These are phyloP conservation scores for Phytophthora meadii DNA, from an alignment of 352 stramenopile genomes.

Conservation along the genomic window DNA sequence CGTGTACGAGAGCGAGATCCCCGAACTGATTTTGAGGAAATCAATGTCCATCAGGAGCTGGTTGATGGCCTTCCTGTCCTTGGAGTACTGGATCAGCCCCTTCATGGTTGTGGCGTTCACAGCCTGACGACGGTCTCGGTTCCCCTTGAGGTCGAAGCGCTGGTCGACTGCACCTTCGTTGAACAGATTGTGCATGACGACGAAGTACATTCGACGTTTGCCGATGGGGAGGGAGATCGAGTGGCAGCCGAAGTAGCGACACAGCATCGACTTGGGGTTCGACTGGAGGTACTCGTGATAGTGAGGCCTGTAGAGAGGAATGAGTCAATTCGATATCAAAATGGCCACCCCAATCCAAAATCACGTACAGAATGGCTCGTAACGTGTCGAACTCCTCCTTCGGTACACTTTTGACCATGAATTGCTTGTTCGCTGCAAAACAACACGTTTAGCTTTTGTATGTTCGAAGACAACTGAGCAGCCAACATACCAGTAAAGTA, in stretches of 20 bases:
- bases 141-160: slow-evolving; percentile 86
- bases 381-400: slow-evolving; percentile 88
- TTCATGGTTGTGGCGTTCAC: slow-evolving; percentile 69
- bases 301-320: slow-evolving; percentile 51
- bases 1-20: slow-evolving; percentile 58
- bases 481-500: slow-evolving; percentile 73
- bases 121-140: slow-evolving; percentile 76
- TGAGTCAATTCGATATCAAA: neutral
- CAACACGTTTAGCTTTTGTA: slow-evolving; percentile 14
- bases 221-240: slow-evolving; percentile 87
- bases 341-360: too few species aligned
- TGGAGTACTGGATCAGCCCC: slow-evolving; percentile 68
- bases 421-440: slow-evolving; percentile 78
- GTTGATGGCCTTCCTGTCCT: slow-evolving; percentile 59
- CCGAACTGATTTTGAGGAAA: slow-evolving; percentile 77
- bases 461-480: neutral
- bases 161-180: slow-evolving; percentile 81
- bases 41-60: slow-evolving; percentile 90
- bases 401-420: slow-evolving; percentile 90
- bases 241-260: slow-evolving; percentile 86
- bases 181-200: slow-evolving; percentile 91
- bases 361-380: slow-evolving; percentile 72
- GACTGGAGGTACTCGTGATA: slow-evolving; percentile 84
- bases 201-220: slow-evolving; percentile 88
- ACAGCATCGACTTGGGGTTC: slow-evolving; percentile 78